Evolutionary conservation across 352 stramenopile genomes (phyloP).

Genomic region (Pythium monospermum): DNA sequence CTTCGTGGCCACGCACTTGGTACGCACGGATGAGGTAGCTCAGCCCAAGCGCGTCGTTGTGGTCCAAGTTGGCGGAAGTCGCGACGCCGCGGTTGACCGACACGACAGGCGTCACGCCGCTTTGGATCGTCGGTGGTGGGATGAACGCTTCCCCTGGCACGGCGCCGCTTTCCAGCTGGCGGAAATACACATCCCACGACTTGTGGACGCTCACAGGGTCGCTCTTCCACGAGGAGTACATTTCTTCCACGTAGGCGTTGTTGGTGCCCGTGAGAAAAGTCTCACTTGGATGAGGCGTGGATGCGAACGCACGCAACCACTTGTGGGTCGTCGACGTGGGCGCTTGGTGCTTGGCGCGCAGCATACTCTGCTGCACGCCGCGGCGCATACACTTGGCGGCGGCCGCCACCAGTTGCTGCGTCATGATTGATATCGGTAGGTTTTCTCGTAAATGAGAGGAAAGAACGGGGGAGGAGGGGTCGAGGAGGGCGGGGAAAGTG

Average conservation of each 20-base stretch:
- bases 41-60: slow-evolving; percentile 87
- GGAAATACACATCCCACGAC: slow-evolving; percentile 86
- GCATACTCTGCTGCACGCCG: slow-evolving; percentile 29
- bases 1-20: slow-evolving; percentile 95
- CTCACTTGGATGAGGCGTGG: slow-evolving; percentile 72
- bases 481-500: background rate
- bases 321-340: slow-evolving; percentile 8
- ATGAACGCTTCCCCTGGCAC: slow-evolving; percentile 82
- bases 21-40: slow-evolving; percentile 98
- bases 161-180: slow-evolving; percentile 71
- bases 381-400: slow-evolving; percentile 49
- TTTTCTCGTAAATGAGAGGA: background rate
- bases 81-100: slow-evolving; percentile 32
- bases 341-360: slow-evolving; percentile 19
- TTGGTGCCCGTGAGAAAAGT: slow-evolving; percentile 94
- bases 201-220: slow-evolving; percentile 87
- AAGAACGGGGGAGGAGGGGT: background rate
- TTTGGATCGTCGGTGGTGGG: slow-evolving; percentile 69
- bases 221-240: slow-evolving; percentile 93
- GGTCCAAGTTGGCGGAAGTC: slow-evolving; percentile 31
- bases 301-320: slow-evolving; percentile 49
- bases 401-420: slow-evolving; percentile 51
- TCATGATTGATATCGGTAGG: slow-evolving; percentile 29
- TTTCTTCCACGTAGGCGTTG: slow-evolving; percentile 96
- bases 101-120: slow-evolving; percentile 59